Base-by-base conservation (phyloP, 2,329 filamentous ascomycete genomes). In the Epichloe typhina region DNA sequence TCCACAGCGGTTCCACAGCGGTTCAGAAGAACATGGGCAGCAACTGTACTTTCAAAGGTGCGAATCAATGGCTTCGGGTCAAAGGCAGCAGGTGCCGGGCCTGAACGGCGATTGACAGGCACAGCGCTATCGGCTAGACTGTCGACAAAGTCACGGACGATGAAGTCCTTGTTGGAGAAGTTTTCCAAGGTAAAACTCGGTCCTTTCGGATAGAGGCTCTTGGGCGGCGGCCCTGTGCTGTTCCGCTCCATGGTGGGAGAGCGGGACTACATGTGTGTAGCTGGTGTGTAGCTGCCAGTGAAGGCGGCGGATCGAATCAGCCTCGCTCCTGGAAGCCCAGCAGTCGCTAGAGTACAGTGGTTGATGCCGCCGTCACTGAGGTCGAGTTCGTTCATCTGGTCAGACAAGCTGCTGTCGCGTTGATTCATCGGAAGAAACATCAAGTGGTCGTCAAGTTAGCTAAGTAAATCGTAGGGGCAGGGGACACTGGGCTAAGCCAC, bases 91-190 rank as follows among this genome's bases (percentile, higher is more conserved):
- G 76, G 75, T 63, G 72, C 73, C 56, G 79, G 76, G 7, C 79
- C 82, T 13, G 90, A 96, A 53, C 87, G 84, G 50, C 93, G 86
- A 62, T 83, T 86, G 21, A 77, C 74, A n/a, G 87, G 83, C 37
- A 88, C 79, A 21, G 88, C 86, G 58, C 76, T 86, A 56, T 97
- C 90, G 47, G 91, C 93, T 52, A 98, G 82, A 48, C 84, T 81
- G 66, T 98, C 94, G 60, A 98, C 84, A 65, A 98, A 98, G 71
- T 98, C 93, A 62, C 95, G 89, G 57, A 97, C 91, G 56, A 97
- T 96, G 63, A 97, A 98, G 70, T 97, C 93, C 61, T 86, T 86
- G 65, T 76, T 86, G 52, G 87, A 87, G 68, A 90, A 88, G 70
- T 90, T 89, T 43, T 95, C 88, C 54, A 97, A 76, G 9, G 82